A percentile compares a stretch with the other conserved stretches of the same genome.
Conservation (phyloP, 805 yeast genomes). For the Candida golubevii region DNA sequence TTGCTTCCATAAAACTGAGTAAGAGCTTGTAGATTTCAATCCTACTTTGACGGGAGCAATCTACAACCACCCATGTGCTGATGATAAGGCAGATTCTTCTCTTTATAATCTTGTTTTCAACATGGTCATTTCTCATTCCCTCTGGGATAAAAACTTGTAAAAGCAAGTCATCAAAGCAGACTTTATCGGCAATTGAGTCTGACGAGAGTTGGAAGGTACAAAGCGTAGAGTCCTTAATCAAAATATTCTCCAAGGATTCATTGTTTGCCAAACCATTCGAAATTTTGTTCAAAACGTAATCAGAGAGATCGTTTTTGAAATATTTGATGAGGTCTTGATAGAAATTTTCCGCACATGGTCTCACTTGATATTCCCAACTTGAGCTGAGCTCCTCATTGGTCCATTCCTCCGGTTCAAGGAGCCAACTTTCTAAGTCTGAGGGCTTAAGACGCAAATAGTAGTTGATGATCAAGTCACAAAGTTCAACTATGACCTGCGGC, state of each 20-base stretch:
- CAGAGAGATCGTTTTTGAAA: conserved; percentile 54
- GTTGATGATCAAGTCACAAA: conserved; percentile 63
- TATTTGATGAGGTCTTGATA: conserved; percentile 68
- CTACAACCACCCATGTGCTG: conserved; percentile 73
- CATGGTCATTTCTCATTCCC: conserved; percentile 41
- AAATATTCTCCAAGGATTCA: conserved; percentile 43
- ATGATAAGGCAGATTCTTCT: conserved; percentile 75
- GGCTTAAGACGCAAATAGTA: conserved; percentile 75
- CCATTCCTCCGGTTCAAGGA: conserved; percentile 89
- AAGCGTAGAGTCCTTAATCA: conserved; percentile 73
- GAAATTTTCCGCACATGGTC: conserved; percentile 84
- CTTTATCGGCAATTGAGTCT: conserved; percentile 55
- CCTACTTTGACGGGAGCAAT: conserved; percentile 57
- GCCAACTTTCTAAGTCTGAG: conserved; percentile 77
- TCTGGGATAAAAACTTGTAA: conserved; percentile 64
- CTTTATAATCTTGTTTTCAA: conserved; percentile 57
- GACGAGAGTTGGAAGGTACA: conserved; percentile 82
- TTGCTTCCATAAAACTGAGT: conserved; percentile 42
- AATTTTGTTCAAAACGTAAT: conserved; percentile 56
- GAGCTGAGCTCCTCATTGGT: conserved; percentile 71
- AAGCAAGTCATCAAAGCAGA: conserved; percentile 66
- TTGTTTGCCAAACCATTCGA: conserved; percentile 33
- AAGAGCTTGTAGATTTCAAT: conserved; percentile 57
- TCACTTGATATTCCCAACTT: conserved; percentile 77
- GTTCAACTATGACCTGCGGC: conserved; percentile 47